Conservation (phyloP, 371 early-diverging fungal genomes). For the Mucor indicus region DNA sequence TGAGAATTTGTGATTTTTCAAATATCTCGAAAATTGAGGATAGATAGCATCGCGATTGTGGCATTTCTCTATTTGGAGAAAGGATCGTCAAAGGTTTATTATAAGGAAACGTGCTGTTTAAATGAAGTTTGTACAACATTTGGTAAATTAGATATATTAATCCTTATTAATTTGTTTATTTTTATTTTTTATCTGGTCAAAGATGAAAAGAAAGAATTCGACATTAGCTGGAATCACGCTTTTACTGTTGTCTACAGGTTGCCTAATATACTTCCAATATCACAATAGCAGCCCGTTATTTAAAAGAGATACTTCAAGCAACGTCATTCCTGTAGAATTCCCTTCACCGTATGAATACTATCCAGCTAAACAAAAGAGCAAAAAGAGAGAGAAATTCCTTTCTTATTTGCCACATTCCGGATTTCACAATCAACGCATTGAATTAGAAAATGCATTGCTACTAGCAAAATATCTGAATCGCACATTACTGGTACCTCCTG, state of each 20-base stretch:
- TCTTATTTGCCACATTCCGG: slow-evolving; percentile 66
- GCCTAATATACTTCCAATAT: slow-evolving; percentile 7
- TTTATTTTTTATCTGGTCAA: background rate
- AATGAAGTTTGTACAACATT: no score
- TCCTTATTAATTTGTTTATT: background rate
- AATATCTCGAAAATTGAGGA: no score
- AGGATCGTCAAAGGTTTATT: no score
- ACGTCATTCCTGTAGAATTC: slow-evolving; percentile 15
- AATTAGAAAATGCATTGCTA: slow-evolving; percentile 60
- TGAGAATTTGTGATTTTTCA: no score
- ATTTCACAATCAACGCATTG: slow-evolving; percentile 62
- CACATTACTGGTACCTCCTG: slow-evolving; percentile 56
- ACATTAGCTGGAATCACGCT: background rate
- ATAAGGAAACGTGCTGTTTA: no score
- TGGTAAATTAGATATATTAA: no score
- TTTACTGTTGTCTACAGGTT: background rate
- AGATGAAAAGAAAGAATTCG: slow-evolving; percentile 9
- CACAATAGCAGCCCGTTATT: background rate
- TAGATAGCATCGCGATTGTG: no score
- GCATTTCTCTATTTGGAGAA: no score
- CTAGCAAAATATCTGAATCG: slow-evolving; percentile 57
- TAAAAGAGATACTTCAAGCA: background rate
- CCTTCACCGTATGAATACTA: slow-evolving; percentile 17
- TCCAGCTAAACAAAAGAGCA: background rate
- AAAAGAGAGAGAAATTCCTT: slow-evolving; percentile 37